A percentile compares a stretch with the other conserved stretches of the same genome.
Evolutionary conservation across 805 yeast genomes (phyloP).

Genomic region (Starmerella bombicola): DNA sequence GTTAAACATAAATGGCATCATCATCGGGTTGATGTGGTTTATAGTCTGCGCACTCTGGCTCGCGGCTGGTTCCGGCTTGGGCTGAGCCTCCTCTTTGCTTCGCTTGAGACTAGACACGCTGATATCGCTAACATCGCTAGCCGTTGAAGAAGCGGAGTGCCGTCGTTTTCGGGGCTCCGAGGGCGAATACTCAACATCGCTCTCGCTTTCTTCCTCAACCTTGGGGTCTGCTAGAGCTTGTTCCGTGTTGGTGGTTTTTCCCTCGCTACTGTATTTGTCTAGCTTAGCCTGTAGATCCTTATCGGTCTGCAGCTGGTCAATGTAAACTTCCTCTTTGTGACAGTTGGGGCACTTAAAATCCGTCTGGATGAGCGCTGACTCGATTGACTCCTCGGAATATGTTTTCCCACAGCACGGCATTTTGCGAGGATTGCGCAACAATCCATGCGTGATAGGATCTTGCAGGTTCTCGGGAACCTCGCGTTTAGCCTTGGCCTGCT

Average conservation of each 20-base stretch:
- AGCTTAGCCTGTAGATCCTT: slow-evolving; percentile 46
- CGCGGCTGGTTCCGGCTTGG: slow-evolving; percentile 1
- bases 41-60: background rate
- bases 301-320: slow-evolving; percentile 60
- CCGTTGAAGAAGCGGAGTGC: slow-evolving; percentile 7
- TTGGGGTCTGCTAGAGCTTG: background rate
- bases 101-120: slow-evolving; percentile 1
- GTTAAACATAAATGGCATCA: slow-evolving; percentile 20
- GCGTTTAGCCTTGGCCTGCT: slow-evolving; percentile 34
- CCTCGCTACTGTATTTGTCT: slow-evolving; percentile 30
- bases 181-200: slow-evolving; percentile 15
- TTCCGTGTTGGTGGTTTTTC: slow-evolving; percentile 1
- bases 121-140: slow-evolving; percentile 6
- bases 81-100: background rate
- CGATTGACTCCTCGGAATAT: slow-evolving; percentile 51
- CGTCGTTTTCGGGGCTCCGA: slow-evolving; percentile 8
- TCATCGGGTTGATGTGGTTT: slow-evolving; percentile 4
- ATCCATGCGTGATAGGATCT: slow-evolving; percentile 57
- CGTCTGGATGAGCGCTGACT: slow-evolving; percentile 54
- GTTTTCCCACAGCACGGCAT: slow-evolving; percentile 67
- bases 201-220: background rate
- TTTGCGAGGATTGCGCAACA: slow-evolving; percentile 58
- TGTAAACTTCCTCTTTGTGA: slow-evolving; percentile 52
- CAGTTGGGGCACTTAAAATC: slow-evolving; percentile 91
- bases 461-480: slow-evolving; percentile 44